phyloP scores from a whole-genome alignment of 495 filamentous ascomycete genomes.

The Cercophora newfieldiana region DNA sequence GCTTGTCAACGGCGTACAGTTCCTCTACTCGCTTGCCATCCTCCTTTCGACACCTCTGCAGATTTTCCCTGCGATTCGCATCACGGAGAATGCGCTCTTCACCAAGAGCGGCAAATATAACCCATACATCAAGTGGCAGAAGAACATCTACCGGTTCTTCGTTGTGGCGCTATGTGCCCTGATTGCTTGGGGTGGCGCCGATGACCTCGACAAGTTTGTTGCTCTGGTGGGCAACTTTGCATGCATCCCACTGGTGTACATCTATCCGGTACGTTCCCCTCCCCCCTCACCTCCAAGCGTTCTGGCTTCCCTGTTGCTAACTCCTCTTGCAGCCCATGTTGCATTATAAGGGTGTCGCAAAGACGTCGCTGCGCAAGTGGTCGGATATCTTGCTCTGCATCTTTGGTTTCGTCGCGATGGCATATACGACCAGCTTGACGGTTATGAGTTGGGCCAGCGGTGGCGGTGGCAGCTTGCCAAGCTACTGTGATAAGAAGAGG shows the following conservation, averaged over 20 bases:
- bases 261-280: constrained; percentile 82
- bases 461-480: constrained; percentile 39
- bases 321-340: constrained; percentile 67
- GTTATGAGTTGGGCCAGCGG: constrained; percentile 73
- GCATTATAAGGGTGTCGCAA: constrained; percentile 78
- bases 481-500: constrained; percentile 49
- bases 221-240: constrained; percentile 94
- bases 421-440: constrained; percentile 85
- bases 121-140: constrained; percentile 96
- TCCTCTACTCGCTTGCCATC: constrained; percentile 93
- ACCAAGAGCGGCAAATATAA: constrained; percentile 91
- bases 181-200: constrained; percentile 88
- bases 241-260: constrained; percentile 95
- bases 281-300: neutral
- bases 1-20: constrained; percentile 92
- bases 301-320: constrained; percentile 25
- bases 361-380: constrained; percentile 58
- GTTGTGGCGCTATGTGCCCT: constrained; percentile 81
- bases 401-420: constrained; percentile 83
- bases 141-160: constrained; percentile 93
- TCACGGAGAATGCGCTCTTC: constrained; percentile 63
- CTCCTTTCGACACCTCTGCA: constrained; percentile 91
- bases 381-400: constrained; percentile 72
- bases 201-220: constrained; percentile 96
- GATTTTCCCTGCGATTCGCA: constrained; percentile 93